These are phyloP conservation scores for Cyberlindnera nakhonratchasimensis DNA, from an alignment of 805 yeast species.

Conservation along the genomic window DNA sequence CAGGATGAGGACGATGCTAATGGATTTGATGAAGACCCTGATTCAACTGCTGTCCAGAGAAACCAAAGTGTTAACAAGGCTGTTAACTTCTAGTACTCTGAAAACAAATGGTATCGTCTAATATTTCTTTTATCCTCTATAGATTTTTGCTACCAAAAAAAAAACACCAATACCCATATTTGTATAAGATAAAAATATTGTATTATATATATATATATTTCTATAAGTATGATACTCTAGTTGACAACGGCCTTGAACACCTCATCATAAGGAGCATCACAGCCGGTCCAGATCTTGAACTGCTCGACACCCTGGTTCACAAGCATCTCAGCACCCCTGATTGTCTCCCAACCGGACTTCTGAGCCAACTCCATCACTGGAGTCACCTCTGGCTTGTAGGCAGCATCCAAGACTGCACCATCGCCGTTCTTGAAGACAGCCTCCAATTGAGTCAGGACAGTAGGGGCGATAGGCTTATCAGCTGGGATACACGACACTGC, in stretches of 20 bases:
- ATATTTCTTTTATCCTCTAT: too few species aligned
- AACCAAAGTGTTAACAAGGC: slow-evolving; percentile 22
- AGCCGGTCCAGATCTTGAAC: slow-evolving; percentile 72
- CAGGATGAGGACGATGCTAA: slow-evolving; percentile 16
- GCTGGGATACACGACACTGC: slow-evolving; percentile 84
- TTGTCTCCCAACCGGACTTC: slow-evolving; percentile 67
- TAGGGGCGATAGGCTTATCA: slow-evolving; percentile 60
- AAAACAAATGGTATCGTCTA: too few species aligned
- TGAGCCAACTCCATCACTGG: slow-evolving; percentile 80
- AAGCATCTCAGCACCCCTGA: slow-evolving; percentile 89
- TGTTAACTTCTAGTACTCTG: slow-evolving; percentile 22
- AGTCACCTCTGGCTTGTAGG: slow-evolving; percentile 86
- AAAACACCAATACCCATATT: too few species aligned
- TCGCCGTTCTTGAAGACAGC: slow-evolving; percentile 41
- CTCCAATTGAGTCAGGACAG: slow-evolving; percentile 46
- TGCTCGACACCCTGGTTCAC: slow-evolving; percentile 92
- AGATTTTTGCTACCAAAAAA: neutral
- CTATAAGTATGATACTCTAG: neutral
- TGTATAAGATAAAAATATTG: neutral
- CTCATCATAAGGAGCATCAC: slow-evolving; percentile 57
- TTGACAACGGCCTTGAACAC: slow-evolving; percentile 57
- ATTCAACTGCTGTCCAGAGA: slow-evolving; percentile 12
- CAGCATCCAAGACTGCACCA: slow-evolving; percentile 73
- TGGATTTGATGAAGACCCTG: slow-evolving; percentile 11
- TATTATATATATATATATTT: neutral